Evolutionary conservation across 371 early-diverging fungal genomes (phyloP).

Genomic region (Mucor plumbeus): DNA sequence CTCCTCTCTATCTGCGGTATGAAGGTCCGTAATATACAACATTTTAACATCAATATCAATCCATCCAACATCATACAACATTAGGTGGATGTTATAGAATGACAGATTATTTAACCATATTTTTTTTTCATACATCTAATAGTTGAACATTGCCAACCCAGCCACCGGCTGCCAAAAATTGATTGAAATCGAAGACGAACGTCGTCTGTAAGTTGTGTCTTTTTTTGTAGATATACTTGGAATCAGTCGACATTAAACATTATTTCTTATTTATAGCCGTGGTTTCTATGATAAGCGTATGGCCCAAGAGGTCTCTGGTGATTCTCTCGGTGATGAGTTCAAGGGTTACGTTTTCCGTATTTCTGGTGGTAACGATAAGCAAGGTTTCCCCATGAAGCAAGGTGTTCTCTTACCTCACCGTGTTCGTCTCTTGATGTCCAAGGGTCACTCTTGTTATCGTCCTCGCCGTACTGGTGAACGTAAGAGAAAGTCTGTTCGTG

Average conservation of each 20-base stretch:
- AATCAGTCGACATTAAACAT: not conserved
- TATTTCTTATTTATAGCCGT: constrained; percentile 61
- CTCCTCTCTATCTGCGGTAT: constrained; percentile 30
- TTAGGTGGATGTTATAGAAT: constrained; percentile 13
- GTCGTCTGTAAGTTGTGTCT: constrained; percentile 85
- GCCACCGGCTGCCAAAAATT: constrained; percentile 99
- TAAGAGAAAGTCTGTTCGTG: constrained; percentile 99
- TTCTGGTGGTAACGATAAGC: constrained; percentile 99
- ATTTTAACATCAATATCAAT: constrained; percentile 5
- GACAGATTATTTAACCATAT: constrained; percentile 9
- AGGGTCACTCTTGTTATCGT: constrained; percentile 99
- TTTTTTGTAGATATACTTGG: not conserved
- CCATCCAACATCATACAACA: constrained; percentile 9
- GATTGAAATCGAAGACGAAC: constrained; percentile 98
- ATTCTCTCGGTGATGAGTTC: constrained; percentile 97
- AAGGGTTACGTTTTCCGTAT: constrained; percentile 99
- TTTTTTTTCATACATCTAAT: constrained; percentile 8
- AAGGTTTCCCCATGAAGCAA: constrained; percentile 99
- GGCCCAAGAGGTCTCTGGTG: constrained; percentile 95
- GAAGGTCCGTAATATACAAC: constrained; percentile 21
- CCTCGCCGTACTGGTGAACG: constrained; percentile 98
- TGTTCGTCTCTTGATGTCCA: constrained; percentile 93
- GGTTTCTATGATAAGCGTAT: constrained; percentile 98
- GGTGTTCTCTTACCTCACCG: constrained; percentile 94
- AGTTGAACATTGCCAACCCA: constrained; percentile 99